phyloP scores from a whole-genome alignment of 2,329 filamentous ascomycete species.

The Knufia fluminis region DNA sequence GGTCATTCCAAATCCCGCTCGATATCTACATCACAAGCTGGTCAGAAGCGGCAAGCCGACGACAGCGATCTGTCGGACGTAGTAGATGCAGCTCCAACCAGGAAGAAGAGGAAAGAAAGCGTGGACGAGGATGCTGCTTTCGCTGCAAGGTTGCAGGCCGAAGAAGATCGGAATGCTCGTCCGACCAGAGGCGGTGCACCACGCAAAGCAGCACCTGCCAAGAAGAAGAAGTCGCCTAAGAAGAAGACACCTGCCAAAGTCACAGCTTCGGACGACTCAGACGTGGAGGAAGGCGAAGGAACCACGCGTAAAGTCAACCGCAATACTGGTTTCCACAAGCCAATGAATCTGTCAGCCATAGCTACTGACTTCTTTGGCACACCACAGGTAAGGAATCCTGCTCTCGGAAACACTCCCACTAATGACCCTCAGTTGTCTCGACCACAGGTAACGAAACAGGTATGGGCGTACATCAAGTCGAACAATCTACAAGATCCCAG shows the following conservation, averaged over 20 bases:
- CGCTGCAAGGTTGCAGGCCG: conserved; percentile 80
- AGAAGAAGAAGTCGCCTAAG: conserved; percentile 52
- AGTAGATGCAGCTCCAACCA: conserved; percentile 37
- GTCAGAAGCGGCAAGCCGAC: conserved; percentile 34
- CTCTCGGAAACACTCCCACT: conserved; percentile 13
- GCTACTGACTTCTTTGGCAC: conserved; percentile 38
- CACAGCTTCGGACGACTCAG: conserved; percentile 57
- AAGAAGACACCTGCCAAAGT: conserved; percentile 54
- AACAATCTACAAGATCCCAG: conserved; percentile 80
- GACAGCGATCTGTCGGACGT: conserved; percentile 34
- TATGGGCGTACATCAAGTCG: conserved; percentile 90
- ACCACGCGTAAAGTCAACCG: conserved; percentile 55
- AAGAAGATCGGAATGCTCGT: conserved; percentile 70
- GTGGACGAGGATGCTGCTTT: conserved; percentile 76
- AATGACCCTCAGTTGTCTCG: conserved; percentile 60
- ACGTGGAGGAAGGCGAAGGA: conserved; percentile 56
- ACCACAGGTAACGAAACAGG: conserved; percentile 88
- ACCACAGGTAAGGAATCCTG: conserved; percentile 29
- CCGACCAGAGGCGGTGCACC: conserved; percentile 65
- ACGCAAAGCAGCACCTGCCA: conserved; percentile 49
- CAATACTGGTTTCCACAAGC: conserved; percentile 78
- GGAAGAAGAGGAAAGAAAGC: conserved; percentile 55
- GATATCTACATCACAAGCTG: conserved; percentile 28
- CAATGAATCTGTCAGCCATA: conserved; percentile 37
- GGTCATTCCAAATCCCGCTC: conserved; percentile 25